Conservation (phyloP, 2,329 filamentous ascomycete species). For the Trichoderma simmonsii region DNA sequence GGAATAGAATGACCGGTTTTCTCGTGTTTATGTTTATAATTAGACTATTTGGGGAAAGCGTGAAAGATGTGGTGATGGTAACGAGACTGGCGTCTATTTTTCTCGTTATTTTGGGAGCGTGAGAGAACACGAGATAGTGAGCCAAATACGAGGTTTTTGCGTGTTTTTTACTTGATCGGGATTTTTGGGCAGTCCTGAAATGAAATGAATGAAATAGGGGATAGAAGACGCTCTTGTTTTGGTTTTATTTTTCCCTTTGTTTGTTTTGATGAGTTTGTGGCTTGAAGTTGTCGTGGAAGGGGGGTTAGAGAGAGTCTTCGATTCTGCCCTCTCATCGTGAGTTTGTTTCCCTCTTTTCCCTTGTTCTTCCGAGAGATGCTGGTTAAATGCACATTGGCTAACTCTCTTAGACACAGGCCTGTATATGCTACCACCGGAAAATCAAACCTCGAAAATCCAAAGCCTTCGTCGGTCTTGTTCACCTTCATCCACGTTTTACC, state of each 20-base stretch:
- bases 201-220: background rate
- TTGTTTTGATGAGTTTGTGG: background rate
- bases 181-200: background rate
- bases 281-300: background rate
- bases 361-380: background rate
- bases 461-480: background rate
- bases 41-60: background rate
- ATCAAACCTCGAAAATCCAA: background rate
- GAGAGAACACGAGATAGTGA: background rate
- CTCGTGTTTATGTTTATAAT: background rate
- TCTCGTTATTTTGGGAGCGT: background rate
- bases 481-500: background rate
- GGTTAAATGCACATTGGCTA: background rate
- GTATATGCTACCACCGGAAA: background rate
- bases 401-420: background rate
- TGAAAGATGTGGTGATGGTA: background rate
- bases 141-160: background rate
- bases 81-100: background rate
- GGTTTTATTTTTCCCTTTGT: background rate
- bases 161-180: background rate
- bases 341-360: background rate
- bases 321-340: background rate
- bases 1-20: background rate
- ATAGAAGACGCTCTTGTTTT: background rate
- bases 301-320: background rate